Evolutionary conservation across 1,284 basidiomycete genomes (phyloP).

Genomic region (Pseudozyma tsukubaensis): DNA sequence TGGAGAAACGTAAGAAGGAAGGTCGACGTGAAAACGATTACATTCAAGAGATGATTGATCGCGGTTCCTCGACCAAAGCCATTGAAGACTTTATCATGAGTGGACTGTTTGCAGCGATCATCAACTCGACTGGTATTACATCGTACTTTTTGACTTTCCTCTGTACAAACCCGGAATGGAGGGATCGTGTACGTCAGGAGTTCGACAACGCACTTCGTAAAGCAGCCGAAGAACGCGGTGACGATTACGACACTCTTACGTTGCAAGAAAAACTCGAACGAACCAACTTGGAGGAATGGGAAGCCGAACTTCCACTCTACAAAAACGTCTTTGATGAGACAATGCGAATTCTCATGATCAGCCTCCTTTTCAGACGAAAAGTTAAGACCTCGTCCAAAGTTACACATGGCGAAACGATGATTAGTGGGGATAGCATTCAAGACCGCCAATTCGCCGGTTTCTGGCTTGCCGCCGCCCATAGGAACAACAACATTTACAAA

Average conservation of each 20-base stretch:
- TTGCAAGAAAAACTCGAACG: constrained; percentile 35
- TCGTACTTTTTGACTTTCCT: constrained; percentile 42
- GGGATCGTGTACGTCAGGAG: constrained; percentile 30
- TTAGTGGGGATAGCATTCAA: constrained; percentile 28
- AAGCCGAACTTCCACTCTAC: constrained; percentile 33
- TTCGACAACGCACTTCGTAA: constrained; percentile 31
- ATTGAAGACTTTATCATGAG: constrained; percentile 51
- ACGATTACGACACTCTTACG: constrained; percentile 35
- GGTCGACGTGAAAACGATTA: constrained; percentile 47
- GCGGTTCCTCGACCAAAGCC: constrained; percentile 14
- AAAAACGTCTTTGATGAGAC: constrained; percentile 45
- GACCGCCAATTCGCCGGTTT: constrained; percentile 42
- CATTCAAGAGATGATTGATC: constrained; percentile 48
- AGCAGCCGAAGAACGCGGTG: constrained; percentile 30
- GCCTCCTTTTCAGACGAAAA: constrained; percentile 46
- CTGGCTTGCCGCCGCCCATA: constrained; percentile 45
- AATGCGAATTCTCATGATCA: constrained; percentile 45
- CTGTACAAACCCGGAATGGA: constrained; percentile 13
- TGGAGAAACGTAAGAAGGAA: constrained; percentile 35
- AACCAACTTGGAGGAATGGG: constrained; percentile 36
- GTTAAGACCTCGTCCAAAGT: constrained; percentile 21
- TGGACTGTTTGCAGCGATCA: constrained; percentile 53
- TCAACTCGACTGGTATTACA: constrained; percentile 52
- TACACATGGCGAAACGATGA: constrained; percentile 17
- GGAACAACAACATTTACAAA: constrained; percentile 41